phyloP scores from a whole-genome alignment of 305 asterid genomes.

The Striga hermonthica region DNA sequence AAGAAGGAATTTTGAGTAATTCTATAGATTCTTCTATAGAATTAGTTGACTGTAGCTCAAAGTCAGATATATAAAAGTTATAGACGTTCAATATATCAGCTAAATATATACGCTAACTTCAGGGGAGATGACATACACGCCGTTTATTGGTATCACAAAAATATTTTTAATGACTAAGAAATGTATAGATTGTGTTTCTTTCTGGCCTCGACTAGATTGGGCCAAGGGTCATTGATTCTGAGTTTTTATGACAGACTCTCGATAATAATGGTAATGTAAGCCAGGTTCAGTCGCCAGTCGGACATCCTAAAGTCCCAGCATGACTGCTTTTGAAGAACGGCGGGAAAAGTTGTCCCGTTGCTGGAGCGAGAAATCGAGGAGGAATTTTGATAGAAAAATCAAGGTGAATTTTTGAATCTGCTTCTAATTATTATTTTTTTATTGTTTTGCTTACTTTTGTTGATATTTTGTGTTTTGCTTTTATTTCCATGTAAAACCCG shows the following conservation, averaged over 20 bases:
- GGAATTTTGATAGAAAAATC: slow-evolving; percentile 91
- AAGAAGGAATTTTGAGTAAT: no score
- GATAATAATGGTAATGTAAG: slow-evolving; percentile 42
- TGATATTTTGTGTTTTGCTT: not conserved
- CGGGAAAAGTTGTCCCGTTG: slow-evolving; percentile 90
- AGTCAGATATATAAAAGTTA: no score
- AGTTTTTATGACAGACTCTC: slow-evolving; percentile 85
- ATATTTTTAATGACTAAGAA: slow-evolving; percentile 40
- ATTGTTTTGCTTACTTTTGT: not conserved
- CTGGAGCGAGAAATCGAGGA: slow-evolving; percentile 79
- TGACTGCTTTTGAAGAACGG: slow-evolving; percentile 65
- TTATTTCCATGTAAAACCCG: not conserved
- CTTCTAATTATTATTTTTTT: not conserved
- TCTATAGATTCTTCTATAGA: no score
- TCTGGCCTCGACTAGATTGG: slow-evolving; percentile 56
- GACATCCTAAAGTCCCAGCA: slow-evolving; percentile 41
- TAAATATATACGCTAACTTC: not conserved
- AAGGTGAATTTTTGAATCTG: slow-evolving; percentile 47
- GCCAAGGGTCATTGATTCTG: slow-evolving; percentile 55
- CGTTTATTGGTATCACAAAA: slow-evolving; percentile 32
- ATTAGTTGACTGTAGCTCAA: no score
- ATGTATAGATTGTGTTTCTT: slow-evolving; percentile 42
- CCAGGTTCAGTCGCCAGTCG: slow-evolving; percentile 44
- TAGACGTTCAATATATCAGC: no score
- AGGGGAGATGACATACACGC: not conserved